These are phyloP conservation scores for Scytalidium sp. DNA, from an alignment of 2,329 filamentous ascomycete genomes.

Conservation along the genomic window DNA sequence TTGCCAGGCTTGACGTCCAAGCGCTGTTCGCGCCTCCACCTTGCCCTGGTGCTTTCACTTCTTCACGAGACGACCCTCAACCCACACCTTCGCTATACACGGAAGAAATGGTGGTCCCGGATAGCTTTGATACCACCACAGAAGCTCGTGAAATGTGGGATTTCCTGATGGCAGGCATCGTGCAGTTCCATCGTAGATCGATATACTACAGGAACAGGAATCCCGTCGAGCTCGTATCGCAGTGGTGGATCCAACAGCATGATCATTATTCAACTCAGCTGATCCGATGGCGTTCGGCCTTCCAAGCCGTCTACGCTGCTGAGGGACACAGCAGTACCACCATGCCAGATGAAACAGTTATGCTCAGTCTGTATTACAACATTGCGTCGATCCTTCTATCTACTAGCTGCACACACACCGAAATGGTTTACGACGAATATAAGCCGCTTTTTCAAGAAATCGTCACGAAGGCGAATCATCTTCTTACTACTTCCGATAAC, in stretches of 20 bases:
- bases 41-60: constrained; percentile 11
- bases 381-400: constrained; percentile 26
- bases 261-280: constrained; percentile 25
- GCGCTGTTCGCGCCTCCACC: constrained; percentile 27
- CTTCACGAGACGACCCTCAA: constrained; percentile 1
- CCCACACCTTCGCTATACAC: constrained; percentile 26
- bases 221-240: constrained; percentile 20
- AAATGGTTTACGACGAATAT: constrained; percentile 27
- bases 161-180: constrained; percentile 28
- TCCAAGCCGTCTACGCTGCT: constrained; percentile 21
- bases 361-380: constrained; percentile 29
- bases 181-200: constrained; percentile 27
- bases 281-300: constrained; percentile 24
- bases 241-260: constrained; percentile 23
- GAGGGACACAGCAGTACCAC: constrained; percentile 20
- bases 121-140: constrained; percentile 23
- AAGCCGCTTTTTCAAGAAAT: constrained; percentile 25
- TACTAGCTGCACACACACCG: constrained; percentile 23
- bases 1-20: constrained; percentile 27
- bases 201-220: constrained; percentile 22
- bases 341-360: constrained; percentile 20
- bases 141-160: constrained; percentile 26
- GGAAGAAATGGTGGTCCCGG: constrained; percentile 23
- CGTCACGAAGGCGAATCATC: constrained; percentile 22
- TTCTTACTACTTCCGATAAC: constrained; percentile 24